Conservation (phyloP, 176 grass and related monocot species). For the Rhipidocladum racemiflorum region DNA sequence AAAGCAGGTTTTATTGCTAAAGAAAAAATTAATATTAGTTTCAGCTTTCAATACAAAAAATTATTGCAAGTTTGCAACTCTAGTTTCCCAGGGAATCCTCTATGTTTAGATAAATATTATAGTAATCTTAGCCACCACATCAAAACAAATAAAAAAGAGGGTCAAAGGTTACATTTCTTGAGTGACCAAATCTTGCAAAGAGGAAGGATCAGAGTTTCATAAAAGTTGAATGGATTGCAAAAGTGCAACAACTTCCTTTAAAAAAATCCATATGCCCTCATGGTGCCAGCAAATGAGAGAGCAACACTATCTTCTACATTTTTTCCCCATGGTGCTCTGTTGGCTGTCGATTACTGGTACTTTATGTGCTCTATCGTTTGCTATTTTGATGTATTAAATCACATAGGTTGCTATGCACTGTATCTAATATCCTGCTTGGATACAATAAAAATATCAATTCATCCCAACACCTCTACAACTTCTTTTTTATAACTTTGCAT, state of each 20-base stretch:
- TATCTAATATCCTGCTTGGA: too few relatives aligned
- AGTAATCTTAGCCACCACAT: neutral
- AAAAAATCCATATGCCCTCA: neutral
- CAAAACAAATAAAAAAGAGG: neutral
- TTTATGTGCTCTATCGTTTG: neutral
- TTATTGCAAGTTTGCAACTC: neutral
- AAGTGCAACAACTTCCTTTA: neutral
- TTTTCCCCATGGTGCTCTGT: neutral
- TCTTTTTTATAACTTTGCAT: too few relatives aligned
- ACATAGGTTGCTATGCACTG: neutral
- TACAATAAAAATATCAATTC: too few relatives aligned
- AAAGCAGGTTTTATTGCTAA: conserved; percentile 2
- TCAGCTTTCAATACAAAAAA: neutral
- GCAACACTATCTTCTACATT: neutral
- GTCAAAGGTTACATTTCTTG: neutral
- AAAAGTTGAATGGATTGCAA: neutral
- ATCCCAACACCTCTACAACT: too few relatives aligned
- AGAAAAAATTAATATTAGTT: neutral
- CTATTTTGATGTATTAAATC: neutral
- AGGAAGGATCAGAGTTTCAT: neutral
- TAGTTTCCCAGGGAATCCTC: neutral
- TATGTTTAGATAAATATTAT: neutral
- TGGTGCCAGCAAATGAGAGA: neutral
- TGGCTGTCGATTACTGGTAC: neutral
- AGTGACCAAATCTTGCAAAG: neutral